phyloP scores from a whole-genome alignment of 192 early-diverging fungal species.

The Chytriomyces sp. region DNA sequence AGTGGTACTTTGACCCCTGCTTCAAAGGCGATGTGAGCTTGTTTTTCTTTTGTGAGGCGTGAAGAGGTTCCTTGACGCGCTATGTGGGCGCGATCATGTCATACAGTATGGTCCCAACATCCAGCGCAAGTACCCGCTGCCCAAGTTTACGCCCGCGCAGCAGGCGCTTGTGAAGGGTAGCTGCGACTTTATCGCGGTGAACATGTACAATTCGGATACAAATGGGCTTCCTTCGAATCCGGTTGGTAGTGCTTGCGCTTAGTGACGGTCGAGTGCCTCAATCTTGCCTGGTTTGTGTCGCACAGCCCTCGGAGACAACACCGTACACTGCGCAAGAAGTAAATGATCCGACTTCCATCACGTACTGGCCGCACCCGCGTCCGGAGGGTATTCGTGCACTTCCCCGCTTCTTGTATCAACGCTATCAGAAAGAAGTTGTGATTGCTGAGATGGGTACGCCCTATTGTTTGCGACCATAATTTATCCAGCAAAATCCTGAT shows the following conservation, averaged over 20 bases:
- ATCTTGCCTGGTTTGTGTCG: not conserved
- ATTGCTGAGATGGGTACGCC: constrained; percentile 18
- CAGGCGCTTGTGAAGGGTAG: constrained; percentile 40
- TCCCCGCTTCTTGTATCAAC: constrained; percentile 11
- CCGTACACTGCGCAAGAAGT: constrained; percentile 25
- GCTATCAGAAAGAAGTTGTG: constrained; percentile 15
- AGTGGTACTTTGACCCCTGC: constrained; percentile 43
- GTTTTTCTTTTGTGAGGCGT: not conserved
- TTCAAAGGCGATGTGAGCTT: constrained; percentile 36
- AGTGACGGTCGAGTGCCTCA: not conserved
- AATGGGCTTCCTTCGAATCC: not conserved
- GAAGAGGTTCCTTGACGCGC: not conserved
- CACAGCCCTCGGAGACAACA: not conserved
- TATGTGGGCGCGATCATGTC: not conserved
- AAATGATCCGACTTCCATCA: constrained; percentile 1
- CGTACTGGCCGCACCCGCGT: constrained; percentile 22
- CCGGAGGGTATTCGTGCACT: constrained; percentile 2
- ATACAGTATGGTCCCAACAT: constrained; percentile 13
- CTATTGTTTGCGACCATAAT: not conserved
- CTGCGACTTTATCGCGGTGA: constrained; percentile 50
- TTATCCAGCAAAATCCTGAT: not conserved
- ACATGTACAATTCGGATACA: constrained; percentile 40
- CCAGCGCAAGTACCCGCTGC: constrained; percentile 9
- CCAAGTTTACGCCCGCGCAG: constrained; percentile 42
- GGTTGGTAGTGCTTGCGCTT: not conserved